These are phyloP conservation scores for Ceratocystis alfenasii DNA, from an alignment of 2,329 filamentous ascomycete species.

Conservation along the genomic window DNA sequence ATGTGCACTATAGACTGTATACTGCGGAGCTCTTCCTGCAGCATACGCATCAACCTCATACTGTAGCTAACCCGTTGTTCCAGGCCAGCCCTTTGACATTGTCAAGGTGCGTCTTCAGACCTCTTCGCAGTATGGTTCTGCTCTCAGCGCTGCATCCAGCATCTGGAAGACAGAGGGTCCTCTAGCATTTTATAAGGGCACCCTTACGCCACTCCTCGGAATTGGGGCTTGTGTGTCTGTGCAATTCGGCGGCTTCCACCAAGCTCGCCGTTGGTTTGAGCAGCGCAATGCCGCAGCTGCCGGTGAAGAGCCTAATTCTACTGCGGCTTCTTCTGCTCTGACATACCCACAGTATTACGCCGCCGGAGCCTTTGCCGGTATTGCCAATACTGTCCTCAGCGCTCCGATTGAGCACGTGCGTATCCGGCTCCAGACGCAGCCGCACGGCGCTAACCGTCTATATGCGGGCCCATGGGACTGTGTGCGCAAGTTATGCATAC, in stretches of 20 bases:
- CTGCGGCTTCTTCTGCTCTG: slow-evolving; percentile 44
- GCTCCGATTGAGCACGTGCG: slow-evolving; percentile 93
- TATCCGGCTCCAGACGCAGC: slow-evolving; percentile 91
- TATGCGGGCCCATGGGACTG: slow-evolving; percentile 84
- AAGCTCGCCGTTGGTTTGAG: slow-evolving; percentile 77
- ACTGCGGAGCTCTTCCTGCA: slow-evolving; percentile 12
- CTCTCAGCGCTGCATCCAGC: slow-evolving; percentile 64
- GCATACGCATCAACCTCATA: not conserved
- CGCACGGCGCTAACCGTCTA: slow-evolving; percentile 65
- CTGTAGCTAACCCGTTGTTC: not conserved
- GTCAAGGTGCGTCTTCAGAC: slow-evolving; percentile 97
- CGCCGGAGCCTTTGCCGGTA: slow-evolving; percentile 80
- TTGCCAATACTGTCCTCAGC: slow-evolving; percentile 80
- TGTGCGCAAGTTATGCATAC: slow-evolving; percentile 64
- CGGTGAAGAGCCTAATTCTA: slow-evolving; percentile 27
- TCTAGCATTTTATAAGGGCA: slow-evolving; percentile 95
- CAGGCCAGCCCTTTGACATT: slow-evolving; percentile 71
- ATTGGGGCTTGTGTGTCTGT: slow-evolving; percentile 97
- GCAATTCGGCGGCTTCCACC: slow-evolving; percentile 95
- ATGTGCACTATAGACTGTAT: slow-evolving; percentile 31
- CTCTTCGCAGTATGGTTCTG: slow-evolving; percentile 65
- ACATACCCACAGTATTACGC: slow-evolving; percentile 79
- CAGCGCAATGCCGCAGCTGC: slow-evolving; percentile 46
- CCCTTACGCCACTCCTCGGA: slow-evolving; percentile 82
- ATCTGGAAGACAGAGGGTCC: slow-evolving; percentile 85